phyloP scores from a whole-genome alignment of 2,329 filamentous ascomycete genomes.

The Sclerotinia minor region DNA sequence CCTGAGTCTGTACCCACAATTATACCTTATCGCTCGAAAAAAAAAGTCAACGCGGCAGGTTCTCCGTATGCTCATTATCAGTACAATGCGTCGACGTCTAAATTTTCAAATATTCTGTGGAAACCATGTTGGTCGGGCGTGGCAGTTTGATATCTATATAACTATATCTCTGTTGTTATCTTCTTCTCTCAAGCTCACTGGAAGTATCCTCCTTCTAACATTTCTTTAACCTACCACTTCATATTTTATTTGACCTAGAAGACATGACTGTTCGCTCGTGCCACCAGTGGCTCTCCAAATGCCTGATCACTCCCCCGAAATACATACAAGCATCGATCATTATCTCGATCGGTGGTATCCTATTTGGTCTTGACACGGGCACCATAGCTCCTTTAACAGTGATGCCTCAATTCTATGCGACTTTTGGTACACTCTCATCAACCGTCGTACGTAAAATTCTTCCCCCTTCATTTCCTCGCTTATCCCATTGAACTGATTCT shows the following conservation, averaged over 20 bases:
- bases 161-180: neutral
- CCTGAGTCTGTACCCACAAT: neutral
- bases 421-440: slow-evolving; percentile 53
- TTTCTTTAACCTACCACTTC: neutral
- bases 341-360: slow-evolving; percentile 35
- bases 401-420: slow-evolving; percentile 48
- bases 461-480: neutral
- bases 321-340: slow-evolving; percentile 38
- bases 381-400: slow-evolving; percentile 53
- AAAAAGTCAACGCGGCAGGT: slow-evolving; percentile 7
- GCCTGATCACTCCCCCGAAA: slow-evolving; percentile 30
- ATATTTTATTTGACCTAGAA: slow-evolving; percentile 22
- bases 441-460: slow-evolving; percentile 41
- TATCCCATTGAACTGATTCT: neutral
- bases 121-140: neutral
- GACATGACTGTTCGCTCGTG: neutral
- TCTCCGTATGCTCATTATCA: neutral
- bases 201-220: neutral
- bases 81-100: neutral
- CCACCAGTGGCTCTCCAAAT: slow-evolving; percentile 13
- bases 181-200: neutral
- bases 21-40: neutral
- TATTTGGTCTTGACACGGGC: slow-evolving; percentile 49
- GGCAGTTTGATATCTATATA: neutral
- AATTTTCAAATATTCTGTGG: slow-evolving; percentile 6